phyloP scores from a whole-genome alignment of 352 stramenopile species.

The Phytophthora kernoviae region DNA sequence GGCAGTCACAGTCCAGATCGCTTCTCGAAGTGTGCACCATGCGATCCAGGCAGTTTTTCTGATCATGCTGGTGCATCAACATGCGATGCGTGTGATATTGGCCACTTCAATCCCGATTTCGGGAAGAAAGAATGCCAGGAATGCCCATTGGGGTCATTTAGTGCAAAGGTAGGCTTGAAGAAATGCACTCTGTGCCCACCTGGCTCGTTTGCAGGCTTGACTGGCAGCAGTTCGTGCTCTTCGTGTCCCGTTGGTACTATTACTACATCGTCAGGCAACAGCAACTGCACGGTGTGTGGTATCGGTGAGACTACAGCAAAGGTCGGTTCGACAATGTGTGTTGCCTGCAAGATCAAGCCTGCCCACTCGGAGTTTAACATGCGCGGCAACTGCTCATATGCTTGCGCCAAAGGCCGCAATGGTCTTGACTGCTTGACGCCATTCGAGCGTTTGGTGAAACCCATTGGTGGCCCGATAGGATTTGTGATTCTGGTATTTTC shows the following conservation, averaged over 20 bases:
- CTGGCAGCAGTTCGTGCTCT: constrained; percentile 52
- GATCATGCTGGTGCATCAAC: constrained; percentile 43
- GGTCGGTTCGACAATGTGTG: constrained; percentile 54
- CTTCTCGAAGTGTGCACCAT: constrained; percentile 68
- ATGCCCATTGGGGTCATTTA: constrained; percentile 68
- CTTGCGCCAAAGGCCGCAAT: constrained; percentile 78
- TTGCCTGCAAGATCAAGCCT: constrained; percentile 62
- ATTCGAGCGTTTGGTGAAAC: constrained; percentile 82
- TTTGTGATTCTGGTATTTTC: constrained; percentile 76
- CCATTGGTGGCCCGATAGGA: constrained; percentile 74
- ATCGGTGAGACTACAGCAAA: constrained; percentile 73
- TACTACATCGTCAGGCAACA: constrained; percentile 45
- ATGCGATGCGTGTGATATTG: constrained; percentile 57
- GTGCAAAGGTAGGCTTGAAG: constrained; percentile 46
- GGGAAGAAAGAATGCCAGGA: constrained; percentile 61
- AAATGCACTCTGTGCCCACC: constrained; percentile 62
- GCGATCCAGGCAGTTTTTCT: constrained; percentile 69
- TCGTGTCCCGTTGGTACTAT: constrained; percentile 71
- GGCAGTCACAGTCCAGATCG: constrained; percentile 66
- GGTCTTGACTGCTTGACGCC: constrained; percentile 82
- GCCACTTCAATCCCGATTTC: constrained; percentile 75
- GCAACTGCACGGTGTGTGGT: constrained; percentile 73
- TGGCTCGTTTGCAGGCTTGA: constrained; percentile 52
- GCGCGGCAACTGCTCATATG: constrained; percentile 79
- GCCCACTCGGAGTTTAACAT: constrained; percentile 79